Evolutionary conservation across 768 basidiomycete species (phyloP), one percentile per base, ranked within the genome.

Genomic region (Tricholomella constricta): DNA sequence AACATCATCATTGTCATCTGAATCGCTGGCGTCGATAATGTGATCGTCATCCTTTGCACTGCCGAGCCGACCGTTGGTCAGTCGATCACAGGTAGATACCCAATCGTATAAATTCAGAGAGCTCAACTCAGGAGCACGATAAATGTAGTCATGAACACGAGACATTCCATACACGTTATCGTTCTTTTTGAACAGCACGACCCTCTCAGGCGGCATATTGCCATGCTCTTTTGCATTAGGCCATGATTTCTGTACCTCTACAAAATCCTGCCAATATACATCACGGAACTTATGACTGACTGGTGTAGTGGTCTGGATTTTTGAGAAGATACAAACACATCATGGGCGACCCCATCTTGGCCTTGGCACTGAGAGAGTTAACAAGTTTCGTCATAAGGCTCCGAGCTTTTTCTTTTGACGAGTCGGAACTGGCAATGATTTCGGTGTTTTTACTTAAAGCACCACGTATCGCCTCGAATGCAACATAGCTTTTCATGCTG

Each of bases 281-380:
- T 57, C 25, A 1, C 59, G 48, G 54, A 75, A 76, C 11, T 42
- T 53, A 49, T 72, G 65, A 47, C n/a, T n/a, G n/a, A n/a, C 59
- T 68, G 0, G 70, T 73, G 54, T 77, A 75, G 25, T 72, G 70
- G 48, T 76, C 75, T n/a, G 70, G 70, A 52, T 69, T 57, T 5
- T 60, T 63, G 6, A 75, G 48, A 1, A 75, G 49, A 48, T 74
- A 74, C 53, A 71, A 52, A 15, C 51, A 64, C 4, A 64, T 64
- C 65, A 75, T 69, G 0, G 73, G 73, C 4, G 61, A 61, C 0
- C 76, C 74, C n/a, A 75, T 67, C 53, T 77, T 71, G n/a, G 63
- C 29, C 49, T 72, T 72, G 0, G 68, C 55, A 2, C 66, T 66
- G 15, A 78, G 37, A 0, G 59, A 10, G 46, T 77, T 76, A 0